phyloP scores from a whole-genome alignment of 2,329 filamentous ascomycete genomes.

The Arthrobotrys sphaeroides region DNA sequence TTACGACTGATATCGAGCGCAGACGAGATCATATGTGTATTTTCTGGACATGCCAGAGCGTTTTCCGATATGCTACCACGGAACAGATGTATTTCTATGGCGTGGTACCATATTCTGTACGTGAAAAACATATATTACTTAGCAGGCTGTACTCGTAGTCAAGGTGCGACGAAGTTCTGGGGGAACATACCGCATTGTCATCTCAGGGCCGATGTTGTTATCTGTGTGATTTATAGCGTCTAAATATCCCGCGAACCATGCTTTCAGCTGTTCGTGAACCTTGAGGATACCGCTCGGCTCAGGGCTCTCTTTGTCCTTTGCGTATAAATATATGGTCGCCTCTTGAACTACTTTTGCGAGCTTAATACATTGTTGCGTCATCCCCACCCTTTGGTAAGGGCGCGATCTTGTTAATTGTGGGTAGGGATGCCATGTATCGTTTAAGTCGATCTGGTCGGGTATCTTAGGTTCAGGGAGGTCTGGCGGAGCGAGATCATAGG shows the following conservation, averaged over 20 bases:
- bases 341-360: conserved; percentile 26
- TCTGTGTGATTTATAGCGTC: conserved; percentile 6
- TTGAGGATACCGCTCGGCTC: conserved; percentile 7
- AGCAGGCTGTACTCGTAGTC: neutral
- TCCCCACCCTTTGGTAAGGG: conserved; percentile 13
- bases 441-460: conserved; percentile 23
- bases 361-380: conserved; percentile 16
- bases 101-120: conserved; percentile 33
- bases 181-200: conserved; percentile 20
- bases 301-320: conserved; percentile 1
- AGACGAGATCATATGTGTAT: conserved; percentile 29
- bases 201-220: conserved; percentile 10
- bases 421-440: conserved; percentile 48
- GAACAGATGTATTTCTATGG: conserved; percentile 37
- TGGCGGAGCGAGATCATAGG: conserved; percentile 18
- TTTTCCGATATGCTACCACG: conserved; percentile 27
- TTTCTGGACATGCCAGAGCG: conserved; percentile 26
- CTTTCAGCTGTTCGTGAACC: conserved; percentile 18
- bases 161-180: neutral
- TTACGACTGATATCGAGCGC: neutral
- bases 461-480: conserved; percentile 37
- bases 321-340: conserved; percentile 28
- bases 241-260: conserved; percentile 31
- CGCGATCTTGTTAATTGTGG: conserved; percentile 34
- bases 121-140: neutral